A percentile compares a stretch with the other conserved stretches of the same genome.
Conservation (phyloP, 2,329 filamentous ascomycete species). For the Apiospora hydei region DNA sequence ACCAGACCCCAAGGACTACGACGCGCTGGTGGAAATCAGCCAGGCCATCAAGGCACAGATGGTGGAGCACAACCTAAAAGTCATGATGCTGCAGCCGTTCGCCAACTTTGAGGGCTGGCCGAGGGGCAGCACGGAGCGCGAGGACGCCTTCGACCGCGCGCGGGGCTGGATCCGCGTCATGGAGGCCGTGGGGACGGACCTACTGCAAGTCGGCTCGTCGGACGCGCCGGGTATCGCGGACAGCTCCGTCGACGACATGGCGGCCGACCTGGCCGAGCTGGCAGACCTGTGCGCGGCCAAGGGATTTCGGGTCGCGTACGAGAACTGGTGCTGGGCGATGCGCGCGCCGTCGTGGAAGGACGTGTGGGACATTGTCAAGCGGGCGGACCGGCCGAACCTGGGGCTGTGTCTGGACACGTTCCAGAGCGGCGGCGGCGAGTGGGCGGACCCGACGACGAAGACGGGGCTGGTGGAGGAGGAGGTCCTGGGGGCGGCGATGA, state of each 20-base stretch:
- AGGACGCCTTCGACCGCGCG: constrained; percentile 69
- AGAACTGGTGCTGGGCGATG: constrained; percentile 85
- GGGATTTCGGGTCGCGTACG: constrained; percentile 72
- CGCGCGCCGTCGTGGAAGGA: constrained; percentile 72
- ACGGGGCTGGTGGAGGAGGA: constrained; percentile 63
- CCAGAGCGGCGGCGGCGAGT: constrained; percentile 76
- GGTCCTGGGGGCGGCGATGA: not conserved
- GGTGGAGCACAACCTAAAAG: constrained; percentile 59
- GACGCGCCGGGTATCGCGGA: constrained; percentile 64
- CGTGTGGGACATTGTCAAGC: constrained; percentile 72
- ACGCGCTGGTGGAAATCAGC: constrained; percentile 62
- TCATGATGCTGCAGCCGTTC: constrained; percentile 80
- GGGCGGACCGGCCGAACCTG: constrained; percentile 69
- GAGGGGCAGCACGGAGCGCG: constrained; percentile 60
- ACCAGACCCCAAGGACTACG: constrained; percentile 65
- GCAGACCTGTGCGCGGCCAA: constrained; percentile 66
- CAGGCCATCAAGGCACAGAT: constrained; percentile 62
- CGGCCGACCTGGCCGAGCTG: constrained; percentile 68
- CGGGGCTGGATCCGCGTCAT: constrained; percentile 75
- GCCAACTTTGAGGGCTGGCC: constrained; percentile 80
- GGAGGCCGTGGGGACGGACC: constrained; percentile 71
- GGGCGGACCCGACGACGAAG: constrained; percentile 71
- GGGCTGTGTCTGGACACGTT: constrained; percentile 82
- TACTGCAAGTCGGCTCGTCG: constrained; percentile 73
- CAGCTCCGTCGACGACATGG: constrained; percentile 56